Evolutionary conservation across 2,329 filamentous ascomycete genomes (phyloP), one percentile per base, ranked within the genome.

Genomic region (Alternaria panax): DNA sequence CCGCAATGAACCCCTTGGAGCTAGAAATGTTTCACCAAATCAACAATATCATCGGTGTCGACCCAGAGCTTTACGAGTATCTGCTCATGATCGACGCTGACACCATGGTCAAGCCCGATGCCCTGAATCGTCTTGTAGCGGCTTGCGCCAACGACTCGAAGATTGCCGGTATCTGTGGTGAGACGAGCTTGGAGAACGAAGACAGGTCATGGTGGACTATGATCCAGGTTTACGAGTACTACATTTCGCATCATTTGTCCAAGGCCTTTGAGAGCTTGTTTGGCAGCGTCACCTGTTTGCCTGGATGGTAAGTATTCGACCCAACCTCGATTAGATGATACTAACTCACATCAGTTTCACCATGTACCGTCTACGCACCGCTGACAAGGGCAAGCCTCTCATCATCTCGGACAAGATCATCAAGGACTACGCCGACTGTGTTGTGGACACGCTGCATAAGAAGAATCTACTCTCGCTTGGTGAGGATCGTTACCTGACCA

Each of bases 181-280:
- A 99, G 79, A 99, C 95, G 2, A 95, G 90, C 78, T 84, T 99
- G 72, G 92, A 97, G 77, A 99, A 99, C 73, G 94, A 97, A 78
- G 92, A 97, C 71, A 87, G 90, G 67, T 93, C 90, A 72, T 98
- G 93, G 93, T 97, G 92, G 92, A 99, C 95, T 12, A 99, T 99
- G 95, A 99, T 99, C 73, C 95, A 99, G 79, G 95, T 99, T 66
- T 99, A 99, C 81, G 95, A 99, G 79, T 99, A 99, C 84, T 99
- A 93, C 79, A 99, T 99, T 75, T 98, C 95, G 28, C 95, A 99
- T 84, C 91, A 99, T 80, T 82, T 99, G 77, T 85, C 95, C 54
- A 99, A 99, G 83, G 92, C 95, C 63, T 99, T 99, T 75, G 95
- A 99, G 78, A 97, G 93, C 61, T 87, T 99, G 61, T 99, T 99